Base-by-base conservation (phyloP, 108 stramenopile species). In the Cylindrotheca closterium region DNA sequence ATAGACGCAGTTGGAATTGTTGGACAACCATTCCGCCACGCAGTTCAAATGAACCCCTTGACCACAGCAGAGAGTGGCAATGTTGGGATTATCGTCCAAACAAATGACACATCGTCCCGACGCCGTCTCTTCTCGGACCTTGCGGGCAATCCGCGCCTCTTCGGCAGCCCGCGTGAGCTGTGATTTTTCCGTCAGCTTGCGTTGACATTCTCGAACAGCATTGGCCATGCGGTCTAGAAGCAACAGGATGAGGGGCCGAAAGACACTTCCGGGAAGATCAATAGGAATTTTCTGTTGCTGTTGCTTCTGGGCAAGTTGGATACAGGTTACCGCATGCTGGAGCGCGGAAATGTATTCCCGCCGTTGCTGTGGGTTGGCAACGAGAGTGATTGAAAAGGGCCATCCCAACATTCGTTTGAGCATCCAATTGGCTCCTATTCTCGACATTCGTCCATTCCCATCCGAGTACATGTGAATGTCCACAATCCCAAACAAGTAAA, bases 41-140 rank as follows among this genome's bases (percentile, higher is more conserved):
- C 78, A 79, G 56, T 74, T 74, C 58, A 79, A 63, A 70, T 79
- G 78, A 0, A 74, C 68, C 2, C 68, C 73, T 47, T 74, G 68
- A 29, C 78, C 78, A 66, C 78, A 79, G 61, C 78, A 79, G 19
- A 79, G 5, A 4, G 78, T 74, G n/a, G 68, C 61, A 52, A 79
- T 70, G 33, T 79, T 79, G 30, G 78, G 78, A 31, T 47, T 24
- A 22, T 64, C 73, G 2, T 72, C 71, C 48, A 79, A 70, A 53
- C 78, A 79, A 55, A 79, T 79, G 3, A 70, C 27, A 52, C 78
- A 79, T 45, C 37, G 30, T 25, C 70, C 70, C 3, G 50, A 46
- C 5, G 72, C 72, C 1, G 72, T 73, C 45, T 63, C 62, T 57
- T 74, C 78, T 30, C 78, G 67, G 19, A 60, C 53, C 18, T 23